Conservation (phyloP, 2,329 filamentous ascomycete species). For the Scedosporium minutisporum region DNA sequence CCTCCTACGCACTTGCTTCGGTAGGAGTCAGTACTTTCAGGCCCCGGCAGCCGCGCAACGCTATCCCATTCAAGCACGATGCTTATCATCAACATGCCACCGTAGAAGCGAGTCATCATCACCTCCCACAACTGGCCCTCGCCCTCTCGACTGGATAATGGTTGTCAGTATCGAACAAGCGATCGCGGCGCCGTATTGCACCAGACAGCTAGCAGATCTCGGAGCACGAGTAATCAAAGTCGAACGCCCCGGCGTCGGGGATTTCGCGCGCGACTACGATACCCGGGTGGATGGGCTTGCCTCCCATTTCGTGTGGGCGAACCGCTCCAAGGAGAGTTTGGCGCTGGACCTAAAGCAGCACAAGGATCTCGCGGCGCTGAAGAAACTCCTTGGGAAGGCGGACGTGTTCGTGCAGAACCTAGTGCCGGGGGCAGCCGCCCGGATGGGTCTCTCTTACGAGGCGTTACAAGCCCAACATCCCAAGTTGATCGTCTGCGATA, state of each 20-base stretch:
- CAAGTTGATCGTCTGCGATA: constrained; percentile 41
- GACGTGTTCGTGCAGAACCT: constrained; percentile 46
- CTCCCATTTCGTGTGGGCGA: constrained; percentile 47
- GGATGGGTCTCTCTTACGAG: constrained; percentile 37
- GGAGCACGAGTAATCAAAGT: constrained; percentile 46
- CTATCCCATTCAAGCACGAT: neutral
- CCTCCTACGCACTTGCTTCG: no score
- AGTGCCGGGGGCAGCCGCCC: constrained; percentile 36
- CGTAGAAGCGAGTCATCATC: neutral
- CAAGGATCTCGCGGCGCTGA: constrained; percentile 31
- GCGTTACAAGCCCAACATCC: constrained; percentile 30
- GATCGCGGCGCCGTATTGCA: constrained; percentile 45
- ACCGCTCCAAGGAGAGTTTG: constrained; percentile 43
- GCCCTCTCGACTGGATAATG: constrained; percentile 30
- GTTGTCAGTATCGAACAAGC: constrained; percentile 45
- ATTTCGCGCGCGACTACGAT: constrained; percentile 44
- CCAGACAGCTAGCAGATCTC: constrained; percentile 41
- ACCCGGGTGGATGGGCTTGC: constrained; percentile 36
- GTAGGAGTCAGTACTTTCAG: no score
- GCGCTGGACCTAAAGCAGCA: constrained; percentile 38
- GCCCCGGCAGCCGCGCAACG: neutral
- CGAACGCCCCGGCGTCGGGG: constrained; percentile 39
- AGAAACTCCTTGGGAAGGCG: constrained; percentile 30
- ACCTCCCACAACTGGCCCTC: neutral
- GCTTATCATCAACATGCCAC: neutral